Base-by-base conservation (phyloP, 257 asterid genomes). In the Capsicum pubescens region DNA sequence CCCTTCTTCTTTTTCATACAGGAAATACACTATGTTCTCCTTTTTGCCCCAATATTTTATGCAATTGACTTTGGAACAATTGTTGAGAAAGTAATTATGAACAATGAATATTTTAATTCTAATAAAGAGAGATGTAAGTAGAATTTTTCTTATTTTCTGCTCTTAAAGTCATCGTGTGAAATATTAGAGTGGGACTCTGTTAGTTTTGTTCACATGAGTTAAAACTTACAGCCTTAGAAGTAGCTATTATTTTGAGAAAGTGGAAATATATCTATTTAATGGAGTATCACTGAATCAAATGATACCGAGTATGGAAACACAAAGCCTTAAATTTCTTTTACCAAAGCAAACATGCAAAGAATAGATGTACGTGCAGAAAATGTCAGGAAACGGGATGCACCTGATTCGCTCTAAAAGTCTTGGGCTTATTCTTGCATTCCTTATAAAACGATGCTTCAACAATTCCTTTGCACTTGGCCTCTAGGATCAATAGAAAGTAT, bases 391-490 rank as follows among this genome's bases (percentile, higher is more conserved):
- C 82, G 67, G 84, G 64, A 82, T 84, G 63, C 39, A 97, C 99
- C 97, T 93, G 94, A 97, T 97, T 91, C 96, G 90, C 91, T 97
- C 99, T 90, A 94, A 85, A 85, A 97, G 98, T 91, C 92, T 91
- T 54, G 98, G 97, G 87, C 97, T 95, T 92, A 90, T 97, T 89
- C 98, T 90, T 66, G 97, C 99, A 87, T 86, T 95, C 92, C 90
- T 92, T 84, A 97, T 91, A 85, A 97, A 95, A 11, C 98, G 98
- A 84, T 93, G 98, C 95, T 91, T 97, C 69, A 95, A 91, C 80
- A 97, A 96, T 87, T 97, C 99, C 91, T 91, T 97, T 10, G 99
- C 99, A 91, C 98, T 95, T 86, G 93, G 93, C 90, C 99, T 93
- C 99, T 97, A 81, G 36, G 83, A 84, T 84, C 64, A 82, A 67